These are phyloP conservation scores for Quercus agrifolia DNA, from an alignment of 306 rosid species.

Conservation along the genomic window DNA sequence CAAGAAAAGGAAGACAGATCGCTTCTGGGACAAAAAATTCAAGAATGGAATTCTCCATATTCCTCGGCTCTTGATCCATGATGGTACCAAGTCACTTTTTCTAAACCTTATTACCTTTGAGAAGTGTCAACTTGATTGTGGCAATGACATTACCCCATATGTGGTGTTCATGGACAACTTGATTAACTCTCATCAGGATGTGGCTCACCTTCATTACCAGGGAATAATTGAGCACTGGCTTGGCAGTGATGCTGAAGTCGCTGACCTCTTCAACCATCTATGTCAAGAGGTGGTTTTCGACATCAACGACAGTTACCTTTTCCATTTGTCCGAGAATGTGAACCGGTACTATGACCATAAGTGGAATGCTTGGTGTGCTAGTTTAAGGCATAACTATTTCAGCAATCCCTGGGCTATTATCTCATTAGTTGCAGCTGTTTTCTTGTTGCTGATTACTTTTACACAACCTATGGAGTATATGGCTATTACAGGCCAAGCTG, in stretches of 20 bases:
- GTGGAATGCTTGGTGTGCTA: constrained; percentile 92
- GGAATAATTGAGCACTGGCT: constrained; percentile 96
- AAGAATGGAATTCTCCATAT: constrained; percentile 54
- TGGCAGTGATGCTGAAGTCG: constrained; percentile 79
- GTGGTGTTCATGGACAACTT: constrained; percentile 86
- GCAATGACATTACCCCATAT: constrained; percentile 74
- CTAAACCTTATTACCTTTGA: constrained; percentile 74
- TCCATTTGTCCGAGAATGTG: constrained; percentile 57
- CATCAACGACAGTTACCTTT: constrained; percentile 66
- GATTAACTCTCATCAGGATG: constrained; percentile 78
- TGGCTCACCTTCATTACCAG: constrained; percentile 71
- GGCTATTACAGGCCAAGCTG: constrained; percentile 53
- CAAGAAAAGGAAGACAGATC: constrained; percentile 70
- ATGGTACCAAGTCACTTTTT: constrained; percentile 73
- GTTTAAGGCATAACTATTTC: constrained; percentile 71
- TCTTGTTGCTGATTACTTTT: constrained; percentile 63
- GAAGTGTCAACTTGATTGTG: constrained; percentile 78
- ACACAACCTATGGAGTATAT: constrained; percentile 64
- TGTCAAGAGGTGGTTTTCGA: constrained; percentile 62
- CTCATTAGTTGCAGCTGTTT: constrained; percentile 71
- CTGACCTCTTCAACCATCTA: constrained; percentile 73
- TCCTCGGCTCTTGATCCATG: constrained; percentile 73
- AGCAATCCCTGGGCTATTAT: constrained; percentile 82
- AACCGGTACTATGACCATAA: constrained; percentile 68
- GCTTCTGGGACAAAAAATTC: constrained; percentile 77